phyloP scores from a whole-genome alignment of 352 stramenopile genomes.

The Thalassiosira sp. region DNA sequence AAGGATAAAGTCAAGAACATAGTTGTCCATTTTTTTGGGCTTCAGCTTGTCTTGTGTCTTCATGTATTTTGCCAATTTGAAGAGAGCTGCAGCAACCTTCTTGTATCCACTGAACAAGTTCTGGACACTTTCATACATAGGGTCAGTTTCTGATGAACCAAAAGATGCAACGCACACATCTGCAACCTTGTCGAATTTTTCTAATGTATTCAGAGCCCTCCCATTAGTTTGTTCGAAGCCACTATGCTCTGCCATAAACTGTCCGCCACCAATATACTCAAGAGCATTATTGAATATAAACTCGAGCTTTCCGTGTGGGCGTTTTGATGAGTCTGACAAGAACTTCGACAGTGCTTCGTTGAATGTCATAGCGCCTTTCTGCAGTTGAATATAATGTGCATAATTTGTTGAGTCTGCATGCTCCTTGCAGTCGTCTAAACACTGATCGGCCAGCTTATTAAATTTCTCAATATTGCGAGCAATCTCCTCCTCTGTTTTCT shows the following conservation, averaged over 20 bases:
- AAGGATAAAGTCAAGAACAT: no score
- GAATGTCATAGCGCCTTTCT: slow-evolving; percentile 2
- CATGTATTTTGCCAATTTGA: slow-evolving; percentile 7
- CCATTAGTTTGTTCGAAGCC: slow-evolving; percentile 30
- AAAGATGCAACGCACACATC: slow-evolving; percentile 10
- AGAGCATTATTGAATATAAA: slow-evolving; percentile 33
- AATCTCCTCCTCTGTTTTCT: not conserved
- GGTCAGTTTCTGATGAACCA: not conserved
- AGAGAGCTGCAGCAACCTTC: slow-evolving; percentile 3
- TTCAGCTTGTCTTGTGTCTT: slow-evolving; percentile 15
- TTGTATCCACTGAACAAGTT: slow-evolving; percentile 12
- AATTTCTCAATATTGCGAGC: slow-evolving; percentile 1
- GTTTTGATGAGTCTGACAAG: slow-evolving; percentile 10
- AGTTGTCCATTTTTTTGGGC: no score
- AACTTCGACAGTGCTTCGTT: slow-evolving; percentile 7
- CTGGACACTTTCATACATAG: slow-evolving; percentile 2
- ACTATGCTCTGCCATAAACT: slow-evolving; percentile 17
- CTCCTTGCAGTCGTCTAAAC: slow-evolving; percentile 11
- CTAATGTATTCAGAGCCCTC: slow-evolving; percentile 8
- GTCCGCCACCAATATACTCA: slow-evolving; percentile 11
- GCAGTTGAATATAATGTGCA: slow-evolving; percentile 14
- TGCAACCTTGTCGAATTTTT: slow-evolving; percentile 17
- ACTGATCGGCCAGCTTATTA: not conserved
- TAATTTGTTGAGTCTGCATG: slow-evolving; percentile 11
- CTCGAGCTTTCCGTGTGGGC: slow-evolving; percentile 18